phyloP scores from a whole-genome alignment of 202 grass and related monocot genomes.

The Musa balbisiana region DNA sequence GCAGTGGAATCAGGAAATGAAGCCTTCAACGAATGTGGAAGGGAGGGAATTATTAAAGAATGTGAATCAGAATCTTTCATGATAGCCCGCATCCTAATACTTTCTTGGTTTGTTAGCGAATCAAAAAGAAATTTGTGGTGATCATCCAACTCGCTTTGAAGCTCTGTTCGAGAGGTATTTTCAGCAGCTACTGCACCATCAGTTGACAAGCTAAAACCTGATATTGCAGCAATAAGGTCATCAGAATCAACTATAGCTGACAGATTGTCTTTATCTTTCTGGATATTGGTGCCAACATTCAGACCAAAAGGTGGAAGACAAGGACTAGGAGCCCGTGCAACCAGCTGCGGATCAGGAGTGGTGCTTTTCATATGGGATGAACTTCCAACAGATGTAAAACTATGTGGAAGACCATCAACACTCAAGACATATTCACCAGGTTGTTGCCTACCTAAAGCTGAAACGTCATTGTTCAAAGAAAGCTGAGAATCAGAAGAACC shows the following conservation, averaged over 20 bases:
- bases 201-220: conserved; percentile 56
- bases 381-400: conserved; percentile 58
- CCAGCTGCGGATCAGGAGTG: conserved; percentile 62
- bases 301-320: conserved; percentile 58
- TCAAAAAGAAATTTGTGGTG: conserved; percentile 44
- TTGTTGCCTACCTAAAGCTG: conserved; percentile 34
- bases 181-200: conserved; percentile 27
- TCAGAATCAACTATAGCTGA: conserved; percentile 45
- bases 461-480: conserved; percentile 30
- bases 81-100: conserved; percentile 33
- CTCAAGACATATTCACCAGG: conserved; percentile 25
- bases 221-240: conserved; percentile 79
- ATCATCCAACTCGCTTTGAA: conserved; percentile 44
- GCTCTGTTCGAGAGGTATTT: conserved; percentile 31
- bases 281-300: conserved; percentile 42
- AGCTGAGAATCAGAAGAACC: conserved; percentile 45
- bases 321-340: conserved; percentile 65
- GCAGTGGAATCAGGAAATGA: conserved; percentile 42
- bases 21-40: conserved; percentile 38
- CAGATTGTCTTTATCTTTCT: conserved; percentile 44
- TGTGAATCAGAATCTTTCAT: conserved; percentile 40
- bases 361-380: conserved; percentile 59
- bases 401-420: conserved; percentile 51
- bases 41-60: conserved; percentile 42
- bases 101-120: conserved; percentile 31